A percentile compares a stretch with the other conserved stretches of the same genome.
Conservation (phyloP, 257 asterid genomes). For the Penstemon davidsonii region DNA sequence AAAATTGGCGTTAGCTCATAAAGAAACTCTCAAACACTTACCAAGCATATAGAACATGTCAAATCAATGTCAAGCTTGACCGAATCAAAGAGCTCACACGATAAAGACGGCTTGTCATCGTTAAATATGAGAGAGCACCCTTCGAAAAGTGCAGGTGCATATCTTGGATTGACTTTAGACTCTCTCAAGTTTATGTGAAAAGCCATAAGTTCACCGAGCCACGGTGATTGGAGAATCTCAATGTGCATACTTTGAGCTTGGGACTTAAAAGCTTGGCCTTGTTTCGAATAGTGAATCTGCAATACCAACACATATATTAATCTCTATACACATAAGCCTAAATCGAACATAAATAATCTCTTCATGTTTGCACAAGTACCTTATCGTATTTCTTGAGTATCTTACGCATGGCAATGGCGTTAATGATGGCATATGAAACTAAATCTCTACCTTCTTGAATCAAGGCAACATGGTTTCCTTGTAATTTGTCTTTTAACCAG, state of each 20-base stretch:
- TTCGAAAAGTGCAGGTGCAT: conserved; percentile 51
- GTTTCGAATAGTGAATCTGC: conserved; percentile 87
- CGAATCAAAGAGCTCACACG: conserved; percentile 73
- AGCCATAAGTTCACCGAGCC: conserved; percentile 94
- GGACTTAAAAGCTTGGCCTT: conserved; percentile 93
- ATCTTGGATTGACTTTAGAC: conserved; percentile 33
- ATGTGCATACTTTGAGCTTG: conserved; percentile 73
- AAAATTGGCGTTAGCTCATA: too few relatives aligned
- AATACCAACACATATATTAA: neutral
- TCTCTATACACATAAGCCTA: neutral
- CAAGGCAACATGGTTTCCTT: conserved; percentile 53
- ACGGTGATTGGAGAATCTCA: conserved; percentile 96
- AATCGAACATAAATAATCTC: neutral
- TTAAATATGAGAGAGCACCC: conserved; percentile 57
- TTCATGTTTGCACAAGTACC: conserved; percentile 33
- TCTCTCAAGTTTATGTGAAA: conserved; percentile 69
- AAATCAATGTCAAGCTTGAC: conserved; percentile 77
- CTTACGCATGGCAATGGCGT: conserved; percentile 89
- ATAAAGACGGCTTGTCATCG: conserved; percentile 70
- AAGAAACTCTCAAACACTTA: conserved; percentile 35
- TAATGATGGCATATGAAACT: conserved; percentile 77
- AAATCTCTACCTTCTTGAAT: conserved; percentile 80
- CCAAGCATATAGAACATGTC: conserved; percentile 96
- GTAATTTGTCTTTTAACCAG: conserved; percentile 62
- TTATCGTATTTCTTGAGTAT: conserved; percentile 94